Base-by-base conservation (phyloP, 1,139 yeast genomes). In the Scheffersomyces segobiensis region DNA sequence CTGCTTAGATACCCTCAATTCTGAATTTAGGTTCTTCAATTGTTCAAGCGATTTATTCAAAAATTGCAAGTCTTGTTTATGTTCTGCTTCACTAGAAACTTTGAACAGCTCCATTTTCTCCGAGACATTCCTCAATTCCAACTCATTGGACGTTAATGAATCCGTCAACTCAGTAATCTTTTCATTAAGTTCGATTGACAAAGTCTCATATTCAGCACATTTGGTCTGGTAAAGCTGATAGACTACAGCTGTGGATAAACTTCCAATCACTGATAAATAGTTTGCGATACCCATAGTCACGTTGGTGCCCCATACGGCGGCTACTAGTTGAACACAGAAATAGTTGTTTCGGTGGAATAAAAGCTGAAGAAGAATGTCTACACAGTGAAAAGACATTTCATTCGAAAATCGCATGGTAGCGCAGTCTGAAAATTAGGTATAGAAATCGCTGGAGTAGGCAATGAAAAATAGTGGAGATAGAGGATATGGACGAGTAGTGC, bases 141-240 rank as follows among this genome's bases (percentile, higher is more conserved):
- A 58, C 7, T 65, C 49, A 46, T 62, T 65, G 50, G 56, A 46
- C 50, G 60, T 57, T 24, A 62, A 58, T 19, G 50, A 61, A 50
- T 56, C 63, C 48, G 49, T 58, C 54, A 66, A 63, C 6, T 53
- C 57, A 18, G 57, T 55, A 48, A 65, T 60, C 54, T 62, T 61
- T n/a, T 59, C 59, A 49, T 63, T 61, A 57, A 66, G 59, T 47
- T 63, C 65, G 8, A 52, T 53, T 47, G 62, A 53, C 46, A 67
- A 54, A 14, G 59, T 52, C 39, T 67, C 67, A 48, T 65, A 62
- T 55, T 75, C 75, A 4, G 65, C 61, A 14, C 64, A 62, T 59
- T 72, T 75, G 48, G 67, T 57, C 56, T 70, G 71, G 61, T 68
- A 71, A 55, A 74, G 60, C 55, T 71, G 71, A 59, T 63, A 70